Evolutionary conservation across 1,139 yeast genomes (phyloP), one percentile per base, ranked within the genome.

Genomic region (Yamadazyma aaseri): DNA sequence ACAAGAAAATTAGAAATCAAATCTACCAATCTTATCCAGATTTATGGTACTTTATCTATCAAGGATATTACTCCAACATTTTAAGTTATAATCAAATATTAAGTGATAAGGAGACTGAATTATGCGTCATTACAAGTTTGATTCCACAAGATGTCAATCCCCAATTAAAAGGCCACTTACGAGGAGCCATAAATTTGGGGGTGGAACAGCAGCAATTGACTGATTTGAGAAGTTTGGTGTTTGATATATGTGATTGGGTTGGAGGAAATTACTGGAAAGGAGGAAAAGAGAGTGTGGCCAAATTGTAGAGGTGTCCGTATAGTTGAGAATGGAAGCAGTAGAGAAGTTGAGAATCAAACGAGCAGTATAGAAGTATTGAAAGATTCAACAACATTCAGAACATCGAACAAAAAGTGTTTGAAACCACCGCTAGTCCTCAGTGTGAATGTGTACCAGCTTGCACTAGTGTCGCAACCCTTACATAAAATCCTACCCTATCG

Each of bases 131-230:
- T 20, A 83, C 95, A 1, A 73, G 90, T 41, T 70, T 90, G 49
- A 81, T 89, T 10, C 97, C 97, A 0, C 96, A 86, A 54, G 95
- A 89, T 56, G 96, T 89, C n/a, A 86, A 85, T 47, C 96, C 96
- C 0, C 96, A 89, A 52, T 68, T 89, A 45, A 86, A 86, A 59
- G 97, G 97, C 0, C 97, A 89, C 54, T 68, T 89, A 42, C 77
- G 73, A 51, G 97, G 97, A 0, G 96, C 96, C 0, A 40, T 81
- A 35, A 87, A 87, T 50, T 76, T 81, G 26, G 96, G 96, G 0
- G 86, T 86, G 7, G 66, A 85, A 3, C 55, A 56, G 28, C 85
- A 80, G 32, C 86, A 84, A 42, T 67, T 87, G 31, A 66, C 67
- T 37, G 78, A 76, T 5, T 72, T 79, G 14, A 66, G 95, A 36